phyloP scores from a whole-genome alignment of 345 rosid genomes.

The Nasturtium officinale region DNA sequence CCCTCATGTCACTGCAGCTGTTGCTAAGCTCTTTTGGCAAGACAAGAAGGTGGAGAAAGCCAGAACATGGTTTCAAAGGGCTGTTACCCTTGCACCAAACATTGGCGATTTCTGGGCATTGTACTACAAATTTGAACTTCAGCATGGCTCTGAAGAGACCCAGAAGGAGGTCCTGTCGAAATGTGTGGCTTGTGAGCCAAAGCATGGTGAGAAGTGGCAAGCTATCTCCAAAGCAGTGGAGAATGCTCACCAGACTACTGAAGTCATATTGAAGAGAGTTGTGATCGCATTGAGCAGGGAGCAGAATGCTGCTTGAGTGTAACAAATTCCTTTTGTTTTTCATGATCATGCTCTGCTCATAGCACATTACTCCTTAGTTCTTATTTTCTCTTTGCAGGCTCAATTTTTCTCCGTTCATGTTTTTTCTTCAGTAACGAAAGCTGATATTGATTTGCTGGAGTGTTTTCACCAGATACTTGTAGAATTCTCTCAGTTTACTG shows the following conservation, averaged over 20 bases:
- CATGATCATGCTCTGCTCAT: slow-evolving; percentile 11
- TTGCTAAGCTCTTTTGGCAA: slow-evolving; percentile 87
- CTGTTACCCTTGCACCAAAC: slow-evolving; percentile 81
- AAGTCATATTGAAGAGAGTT: slow-evolving; percentile 77
- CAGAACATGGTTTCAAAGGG: slow-evolving; percentile 73
- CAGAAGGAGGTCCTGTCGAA: slow-evolving; percentile 79
- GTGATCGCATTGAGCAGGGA: slow-evolving; percentile 74
- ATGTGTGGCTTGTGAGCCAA: slow-evolving; percentile 78
- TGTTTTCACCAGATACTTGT: slow-evolving; percentile 31
- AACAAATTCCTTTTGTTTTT: slow-evolving; percentile 34
- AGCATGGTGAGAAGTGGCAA: slow-evolving; percentile 94
- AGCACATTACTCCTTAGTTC: slow-evolving; percentile 24
- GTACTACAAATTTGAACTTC: slow-evolving; percentile 86
- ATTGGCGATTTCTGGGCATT: slow-evolving; percentile 91
- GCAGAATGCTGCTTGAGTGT: slow-evolving; percentile 65
- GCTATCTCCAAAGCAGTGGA: slow-evolving; percentile 78
- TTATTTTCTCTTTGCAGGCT: slow-evolving; percentile 33
- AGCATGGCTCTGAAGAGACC: slow-evolving; percentile 75
- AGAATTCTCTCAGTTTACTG: slow-evolving; percentile 27
- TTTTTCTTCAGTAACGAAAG: slow-evolving; percentile 20
- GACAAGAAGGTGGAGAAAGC: slow-evolving; percentile 94
- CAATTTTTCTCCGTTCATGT: slow-evolving; percentile 34
- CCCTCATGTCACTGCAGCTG: slow-evolving; percentile 83
- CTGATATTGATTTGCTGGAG: slow-evolving; percentile 27
- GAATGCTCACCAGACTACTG: slow-evolving; percentile 84